A percentile compares a stretch with the other conserved stretches of the same genome.
Conservation (phyloP, 169 alveolate genomes). For the Pseudocohnilembus persalinus region DNA sequence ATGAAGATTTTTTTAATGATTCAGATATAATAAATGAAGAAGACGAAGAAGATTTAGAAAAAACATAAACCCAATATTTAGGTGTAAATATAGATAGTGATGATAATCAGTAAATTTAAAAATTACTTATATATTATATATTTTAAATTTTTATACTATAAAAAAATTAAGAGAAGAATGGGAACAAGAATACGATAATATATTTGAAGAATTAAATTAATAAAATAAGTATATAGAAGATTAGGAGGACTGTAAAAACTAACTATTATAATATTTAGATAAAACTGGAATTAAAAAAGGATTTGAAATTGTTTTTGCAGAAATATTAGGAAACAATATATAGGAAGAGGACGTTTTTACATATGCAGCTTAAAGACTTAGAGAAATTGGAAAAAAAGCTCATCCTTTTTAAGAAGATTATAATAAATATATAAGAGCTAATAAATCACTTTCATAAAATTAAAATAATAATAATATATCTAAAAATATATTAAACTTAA, state of each 20-base stretch:
- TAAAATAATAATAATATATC: too few species aligned
- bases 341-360: neutral
- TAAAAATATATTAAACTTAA: too few species aligned
- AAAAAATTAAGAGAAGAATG: neutral
- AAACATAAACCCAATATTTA: neutral
- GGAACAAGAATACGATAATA: neutral
- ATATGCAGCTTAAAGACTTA: neutral
- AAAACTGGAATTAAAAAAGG: neutral
- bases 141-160: too few species aligned
- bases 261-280: too few species aligned
- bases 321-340: too few species aligned
- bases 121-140: too few species aligned
- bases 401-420: neutral
- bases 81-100: neutral
- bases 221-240: too few species aligned
- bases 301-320: neutral
- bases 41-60: neutral
- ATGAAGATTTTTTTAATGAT: neutral
- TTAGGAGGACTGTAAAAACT: too few species aligned
- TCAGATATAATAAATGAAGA: neutral
- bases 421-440: neutral
- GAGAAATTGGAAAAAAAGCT: neutral
- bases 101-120: neutral
- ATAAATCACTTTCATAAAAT: too few species aligned
- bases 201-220: neutral